These are phyloP conservation scores for Sutorius australiensis DNA, from an alignment of 768 basidiomycete species.

Conservation along the genomic window DNA sequence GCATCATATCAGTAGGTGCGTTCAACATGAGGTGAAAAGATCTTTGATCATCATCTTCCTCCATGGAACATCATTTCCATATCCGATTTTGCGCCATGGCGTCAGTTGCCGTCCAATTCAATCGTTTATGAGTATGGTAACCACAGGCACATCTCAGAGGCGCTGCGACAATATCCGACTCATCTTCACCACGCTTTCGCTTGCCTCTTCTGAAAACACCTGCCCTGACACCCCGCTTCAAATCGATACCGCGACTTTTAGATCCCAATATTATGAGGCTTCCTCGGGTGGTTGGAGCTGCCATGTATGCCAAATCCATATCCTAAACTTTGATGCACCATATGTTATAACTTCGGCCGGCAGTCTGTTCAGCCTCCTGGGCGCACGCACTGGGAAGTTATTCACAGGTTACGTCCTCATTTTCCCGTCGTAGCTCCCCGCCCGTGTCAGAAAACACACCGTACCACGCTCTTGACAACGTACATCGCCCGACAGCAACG, in stretches of 20 bases:
- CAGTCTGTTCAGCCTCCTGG: constrained; percentile 9
- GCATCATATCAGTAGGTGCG: constrained; percentile 30
- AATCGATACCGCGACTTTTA: constrained; percentile 26
- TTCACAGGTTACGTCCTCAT: constrained; percentile 21
- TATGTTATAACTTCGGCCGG: constrained; percentile 10
- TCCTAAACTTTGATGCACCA: constrained; percentile 12
- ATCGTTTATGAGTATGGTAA: constrained; percentile 24
- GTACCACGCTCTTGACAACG: not conserved
- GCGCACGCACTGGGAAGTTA: not conserved
- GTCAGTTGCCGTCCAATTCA: constrained; percentile 28
- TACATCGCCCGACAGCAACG: not conserved
- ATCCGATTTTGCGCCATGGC: constrained; percentile 19
- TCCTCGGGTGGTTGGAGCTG: constrained; percentile 13
- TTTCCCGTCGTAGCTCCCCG: constrained; percentile 13
- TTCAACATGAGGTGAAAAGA: constrained; percentile 30
- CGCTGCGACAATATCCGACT: constrained; percentile 32
- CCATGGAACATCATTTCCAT: constrained; percentile 22
- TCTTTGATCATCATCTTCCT: constrained; percentile 27
- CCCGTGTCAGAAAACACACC: not conserved
- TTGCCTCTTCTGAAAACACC: constrained; percentile 18
- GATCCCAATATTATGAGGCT: constrained; percentile 10
- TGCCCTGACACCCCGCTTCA: constrained; percentile 15
- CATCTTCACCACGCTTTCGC: constrained; percentile 19
- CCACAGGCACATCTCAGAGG: constrained; percentile 23
- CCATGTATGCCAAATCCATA: constrained; percentile 8